These are phyloP conservation scores for Magnaporthiopsis incrustans DNA, from an alignment of 2,329 filamentous ascomycete genomes.

Conservation along the genomic window DNA sequence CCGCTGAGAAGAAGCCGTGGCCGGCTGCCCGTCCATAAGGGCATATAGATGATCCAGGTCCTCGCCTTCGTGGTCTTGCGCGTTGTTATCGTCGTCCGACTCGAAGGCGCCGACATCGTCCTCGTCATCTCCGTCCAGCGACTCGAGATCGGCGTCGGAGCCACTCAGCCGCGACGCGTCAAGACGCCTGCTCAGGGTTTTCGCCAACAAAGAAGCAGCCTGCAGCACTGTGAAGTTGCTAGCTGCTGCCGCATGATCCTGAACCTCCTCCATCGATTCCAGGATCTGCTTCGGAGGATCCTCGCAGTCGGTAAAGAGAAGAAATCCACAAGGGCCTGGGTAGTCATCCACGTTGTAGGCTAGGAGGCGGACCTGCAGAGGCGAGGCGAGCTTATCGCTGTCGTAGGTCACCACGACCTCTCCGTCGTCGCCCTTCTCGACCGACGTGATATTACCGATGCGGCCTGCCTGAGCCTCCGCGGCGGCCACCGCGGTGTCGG, in stretches of 20 bases:
- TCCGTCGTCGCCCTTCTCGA: slow-evolving; percentile 61
- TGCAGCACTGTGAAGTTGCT: slow-evolving; percentile 30
- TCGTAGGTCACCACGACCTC: slow-evolving; percentile 56
- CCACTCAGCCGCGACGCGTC: slow-evolving; percentile 18
- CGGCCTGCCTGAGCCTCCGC: slow-evolving; percentile 24
- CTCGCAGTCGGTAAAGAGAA: slow-evolving; percentile 35
- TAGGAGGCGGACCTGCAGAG: slow-evolving; percentile 30
- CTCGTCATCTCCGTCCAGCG: slow-evolving; percentile 13
- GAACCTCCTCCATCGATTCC: slow-evolving; percentile 32
- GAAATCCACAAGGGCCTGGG: slow-evolving; percentile 28
- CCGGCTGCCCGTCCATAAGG: not conserved
- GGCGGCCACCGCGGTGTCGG: slow-evolving; percentile 41
- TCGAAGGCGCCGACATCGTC: slow-evolving; percentile 14
- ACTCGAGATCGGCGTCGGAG: slow-evolving; percentile 12
- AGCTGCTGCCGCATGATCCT: slow-evolving; percentile 34
- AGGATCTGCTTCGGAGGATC: slow-evolving; percentile 19
- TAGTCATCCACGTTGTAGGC: slow-evolving; percentile 26
- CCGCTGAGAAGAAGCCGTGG: slow-evolving; percentile 6
- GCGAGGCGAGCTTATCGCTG: slow-evolving; percentile 17
- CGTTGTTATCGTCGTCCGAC: slow-evolving; percentile 18
- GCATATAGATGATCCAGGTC: slow-evolving; percentile 1
- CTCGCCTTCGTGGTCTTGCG: slow-evolving; percentile 18
- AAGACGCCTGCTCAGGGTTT: slow-evolving; percentile 24
- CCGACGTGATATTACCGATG: slow-evolving; percentile 40
- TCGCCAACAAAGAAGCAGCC: slow-evolving; percentile 37